Percentiles rank a stretch among this genome's conserved stretches.
Conservation (phyloP, 345 rosid genomes). For the Brassica cretica region DNA sequence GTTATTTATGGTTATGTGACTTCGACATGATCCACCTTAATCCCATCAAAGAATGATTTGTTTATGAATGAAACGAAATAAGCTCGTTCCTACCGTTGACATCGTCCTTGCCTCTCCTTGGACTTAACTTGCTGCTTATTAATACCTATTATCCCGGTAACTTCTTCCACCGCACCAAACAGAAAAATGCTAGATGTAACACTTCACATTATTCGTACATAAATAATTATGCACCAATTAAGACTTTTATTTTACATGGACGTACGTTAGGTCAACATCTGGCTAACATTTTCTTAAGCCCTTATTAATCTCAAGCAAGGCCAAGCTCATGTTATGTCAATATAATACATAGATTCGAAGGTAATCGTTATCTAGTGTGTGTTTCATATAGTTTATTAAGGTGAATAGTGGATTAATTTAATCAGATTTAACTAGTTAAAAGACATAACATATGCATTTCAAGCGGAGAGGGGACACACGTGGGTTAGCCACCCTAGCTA, state of each 20-base stretch:
- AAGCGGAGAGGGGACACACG: slow-evolving; percentile 46
- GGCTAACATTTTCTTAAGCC: background rate
- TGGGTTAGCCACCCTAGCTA: slow-evolving; percentile 39
- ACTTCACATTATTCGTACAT: background rate
- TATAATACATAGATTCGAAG: background rate
- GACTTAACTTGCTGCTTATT: background rate
- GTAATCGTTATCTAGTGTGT: background rate
- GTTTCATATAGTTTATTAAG: background rate
- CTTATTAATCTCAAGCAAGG: background rate
- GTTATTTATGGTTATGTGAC: background rate
- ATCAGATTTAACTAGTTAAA: slow-evolving; percentile 25
- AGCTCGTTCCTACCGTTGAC: background rate
- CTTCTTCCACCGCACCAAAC: background rate
- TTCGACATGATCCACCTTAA: background rate
- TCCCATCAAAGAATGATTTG: background rate
- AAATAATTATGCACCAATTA: background rate
- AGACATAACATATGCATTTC: slow-evolving; percentile 41
- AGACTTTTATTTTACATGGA: background rate
- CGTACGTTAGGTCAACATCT: background rate
- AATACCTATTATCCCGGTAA: background rate
- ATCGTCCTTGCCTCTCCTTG: background rate
- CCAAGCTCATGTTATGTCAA: slow-evolving; percentile 12
- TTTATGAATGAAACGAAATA: background rate
- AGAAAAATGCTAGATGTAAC: background rate
- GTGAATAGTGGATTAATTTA: background rate